phyloP scores from a whole-genome alignment of 169 alveolate genomes.

The Cryptosporidium sp. region DNA sequence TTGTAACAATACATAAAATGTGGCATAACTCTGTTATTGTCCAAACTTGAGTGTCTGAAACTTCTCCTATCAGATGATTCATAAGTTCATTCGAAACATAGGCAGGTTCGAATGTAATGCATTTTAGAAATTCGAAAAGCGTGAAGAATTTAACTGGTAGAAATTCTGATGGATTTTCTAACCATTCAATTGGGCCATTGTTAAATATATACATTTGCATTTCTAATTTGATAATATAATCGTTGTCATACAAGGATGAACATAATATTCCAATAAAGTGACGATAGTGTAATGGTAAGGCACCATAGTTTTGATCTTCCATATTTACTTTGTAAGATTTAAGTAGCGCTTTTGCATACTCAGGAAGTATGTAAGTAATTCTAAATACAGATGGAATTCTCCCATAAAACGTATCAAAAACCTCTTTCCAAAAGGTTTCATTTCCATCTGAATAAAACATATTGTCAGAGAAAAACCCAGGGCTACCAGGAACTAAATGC shows the following conservation, averaged over 20 bases:
- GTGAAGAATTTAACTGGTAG: constrained; percentile 22
- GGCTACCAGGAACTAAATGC: constrained; percentile 35
- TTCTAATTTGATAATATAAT: constrained; percentile 46
- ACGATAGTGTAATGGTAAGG: constrained; percentile 22
- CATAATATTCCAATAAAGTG: constrained; percentile 59
- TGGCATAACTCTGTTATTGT: constrained; percentile 57
- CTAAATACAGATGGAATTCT: constrained; percentile 61
- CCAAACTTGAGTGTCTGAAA: constrained; percentile 58
- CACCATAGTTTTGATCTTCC: constrained; percentile 38
- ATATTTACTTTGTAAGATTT: constrained; percentile 44
- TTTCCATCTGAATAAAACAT: background rate
- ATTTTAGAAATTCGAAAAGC: constrained; percentile 32
- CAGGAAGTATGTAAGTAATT: constrained; percentile 34
- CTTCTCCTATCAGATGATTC: constrained; percentile 6
- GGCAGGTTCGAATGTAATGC: constrained; percentile 34
- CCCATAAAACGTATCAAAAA: constrained; percentile 43
- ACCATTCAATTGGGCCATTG: constrained; percentile 69
- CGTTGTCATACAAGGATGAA: constrained; percentile 41
- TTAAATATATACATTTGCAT: constrained; percentile 69
- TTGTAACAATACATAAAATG: constrained; percentile 45
- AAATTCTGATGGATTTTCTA: constrained; percentile 14
- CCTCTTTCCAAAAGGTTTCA: constrained; percentile 32
- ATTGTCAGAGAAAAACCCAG: background rate
- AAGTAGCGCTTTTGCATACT: constrained; percentile 38
- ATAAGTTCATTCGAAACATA: constrained; percentile 32